Evolutionary conservation across 257 asterid species (phyloP).

Genomic region (Plantago elongata): DNA sequence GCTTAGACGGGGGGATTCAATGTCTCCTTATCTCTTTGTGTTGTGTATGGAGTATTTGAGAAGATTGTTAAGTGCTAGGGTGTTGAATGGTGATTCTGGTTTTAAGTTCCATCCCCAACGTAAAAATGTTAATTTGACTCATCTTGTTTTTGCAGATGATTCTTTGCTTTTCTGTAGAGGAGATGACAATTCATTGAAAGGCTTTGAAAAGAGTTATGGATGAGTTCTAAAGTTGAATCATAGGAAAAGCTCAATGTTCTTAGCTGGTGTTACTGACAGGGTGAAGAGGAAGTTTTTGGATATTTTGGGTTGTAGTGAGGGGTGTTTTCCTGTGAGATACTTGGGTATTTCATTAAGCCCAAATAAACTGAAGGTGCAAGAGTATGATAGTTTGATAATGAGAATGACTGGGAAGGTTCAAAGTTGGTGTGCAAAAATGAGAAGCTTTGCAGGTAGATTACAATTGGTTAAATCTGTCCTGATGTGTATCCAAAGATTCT

Average conservation of each 20-base stretch:
- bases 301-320: background rate
- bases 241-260: background rate
- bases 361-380: background rate
- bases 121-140: too few species aligned
- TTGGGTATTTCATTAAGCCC: background rate
- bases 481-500: too few species aligned
- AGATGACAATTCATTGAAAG: background rate
- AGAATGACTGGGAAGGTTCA: too few species aligned
- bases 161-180: background rate
- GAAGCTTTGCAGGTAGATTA: too few species aligned
- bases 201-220: background rate
- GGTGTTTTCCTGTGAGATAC: background rate
- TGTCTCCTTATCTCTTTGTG: background rate
- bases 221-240: background rate
- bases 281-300: background rate
- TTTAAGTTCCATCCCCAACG: too few species aligned
- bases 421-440: too few species aligned
- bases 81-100: background rate
- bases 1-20: background rate
- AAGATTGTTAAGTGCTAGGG: background rate
- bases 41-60: background rate
- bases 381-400: background rate
- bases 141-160: too few species aligned
- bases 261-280: background rate
- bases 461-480: too few species aligned